A percentile compares a stretch with the other conserved stretches of the same genome.
Conservation (phyloP, 306 rosid genomes). For the Arachis stenosperma region DNA sequence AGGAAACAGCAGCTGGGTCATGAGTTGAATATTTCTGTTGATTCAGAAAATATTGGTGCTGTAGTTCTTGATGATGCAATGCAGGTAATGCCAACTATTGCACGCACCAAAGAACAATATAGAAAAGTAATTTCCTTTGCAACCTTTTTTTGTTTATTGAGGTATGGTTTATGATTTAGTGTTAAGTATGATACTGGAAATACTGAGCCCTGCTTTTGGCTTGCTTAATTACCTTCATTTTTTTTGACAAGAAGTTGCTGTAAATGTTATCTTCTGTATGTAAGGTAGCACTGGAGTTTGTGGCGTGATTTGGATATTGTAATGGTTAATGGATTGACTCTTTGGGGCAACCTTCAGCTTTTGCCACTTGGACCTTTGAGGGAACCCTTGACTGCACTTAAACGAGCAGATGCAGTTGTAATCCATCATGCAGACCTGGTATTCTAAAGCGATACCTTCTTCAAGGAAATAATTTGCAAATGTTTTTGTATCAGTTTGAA, state of each 20-base stretch:
- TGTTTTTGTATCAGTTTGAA: background rate
- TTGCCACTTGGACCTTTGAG: conserved; percentile 91
- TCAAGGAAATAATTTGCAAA: conserved; percentile 7
- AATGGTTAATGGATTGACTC: conserved; percentile 82
- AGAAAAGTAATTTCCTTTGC: background rate
- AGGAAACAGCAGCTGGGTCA: conserved; percentile 37
- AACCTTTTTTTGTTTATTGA: background rate
- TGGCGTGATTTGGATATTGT: conserved; percentile 82
- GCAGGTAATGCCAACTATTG: conserved; percentile 61
- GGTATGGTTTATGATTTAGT: background rate
- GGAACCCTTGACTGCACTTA: conserved; percentile 76
- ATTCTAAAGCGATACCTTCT: conserved; percentile 19
- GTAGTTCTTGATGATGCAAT: conserved; percentile 89
- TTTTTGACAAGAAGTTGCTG: background rate
- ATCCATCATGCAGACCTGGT: conserved; percentile 88
- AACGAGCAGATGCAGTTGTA: conserved; percentile 71
- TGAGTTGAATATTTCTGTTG: conserved; percentile 36
- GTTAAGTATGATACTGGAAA: conserved; percentile 9
- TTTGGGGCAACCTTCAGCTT: conserved; percentile 72
- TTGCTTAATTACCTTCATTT: conserved; percentile 25
- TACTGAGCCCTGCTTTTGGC: conserved; percentile 14
- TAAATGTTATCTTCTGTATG: conserved; percentile 40
- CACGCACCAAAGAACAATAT: background rate
- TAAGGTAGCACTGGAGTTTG: conserved; percentile 87
- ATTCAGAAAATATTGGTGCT: conserved; percentile 63